Evolutionary conservation across 225 moss, liverwort and hornwort species (phyloP), one percentile per base, ranked within the genome.

Genomic region (Physcomitrellopsis africana): DNA sequence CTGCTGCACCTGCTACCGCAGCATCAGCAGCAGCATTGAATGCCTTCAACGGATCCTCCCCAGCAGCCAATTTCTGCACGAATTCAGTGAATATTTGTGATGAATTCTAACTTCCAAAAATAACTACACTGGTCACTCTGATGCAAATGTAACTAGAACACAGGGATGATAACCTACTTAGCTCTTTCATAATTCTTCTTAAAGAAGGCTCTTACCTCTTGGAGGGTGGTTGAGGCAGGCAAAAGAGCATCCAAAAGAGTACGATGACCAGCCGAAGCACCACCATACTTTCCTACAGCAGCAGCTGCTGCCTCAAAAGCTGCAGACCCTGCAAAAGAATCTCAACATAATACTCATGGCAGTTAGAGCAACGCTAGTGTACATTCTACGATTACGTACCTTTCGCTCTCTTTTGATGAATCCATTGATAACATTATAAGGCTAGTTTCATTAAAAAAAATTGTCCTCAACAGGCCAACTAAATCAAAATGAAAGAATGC

Each of bases 211-310:
- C 78, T 29, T 72, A 92, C 92, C 79, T 87, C 86, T 77, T 76
- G 45, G 48, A 92, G 74, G 18, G 82, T 76, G 60, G 78, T 80
- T 32, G 87, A 83, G 57, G 89, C 87, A 79, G 92, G 92, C 27
- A 85, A 72, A 11, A 92, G 82, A 16, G 92, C 81, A 86, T 92
- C 92, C 49, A 92, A 78, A 52, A 92, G 75, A 27, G 92, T 92
- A 71, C 92, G 85, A 41, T 87, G 87, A 26, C 89, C 89, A 41
- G 82, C 60, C 47, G 83, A 82, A 13, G 92, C 92, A 67, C 92
- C 92, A 29, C 92, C 92, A 44, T 92, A 92, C 51, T 56, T 83
- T 42, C 81, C 83, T 45, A 92, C 89, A 60, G 92, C 89, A 67
- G 77, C 62, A 61, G 84, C 78, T 14, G 84, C 89, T 68, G 81